These are phyloP conservation scores for Phaeosphaeria sp. DNA, from an alignment of 2,329 filamentous ascomycete genomes.

Conservation along the genomic window DNA sequence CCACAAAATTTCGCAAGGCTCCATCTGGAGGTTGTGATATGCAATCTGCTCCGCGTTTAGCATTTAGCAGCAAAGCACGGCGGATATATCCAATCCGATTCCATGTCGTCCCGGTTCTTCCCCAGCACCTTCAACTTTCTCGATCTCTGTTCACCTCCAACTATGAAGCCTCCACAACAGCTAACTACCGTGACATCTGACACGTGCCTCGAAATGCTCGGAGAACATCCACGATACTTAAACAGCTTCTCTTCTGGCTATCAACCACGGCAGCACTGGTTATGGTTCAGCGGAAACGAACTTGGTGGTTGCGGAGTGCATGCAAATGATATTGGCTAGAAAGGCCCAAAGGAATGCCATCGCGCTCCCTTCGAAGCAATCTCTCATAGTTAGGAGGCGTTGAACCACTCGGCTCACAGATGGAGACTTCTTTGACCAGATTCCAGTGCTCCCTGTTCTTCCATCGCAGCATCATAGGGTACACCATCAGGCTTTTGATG, in stretches of 20 bases:
- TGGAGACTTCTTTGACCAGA: constrained; percentile 26
- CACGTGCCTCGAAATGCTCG: too few relatives aligned
- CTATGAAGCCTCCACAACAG: too few relatives aligned
- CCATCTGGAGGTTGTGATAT: background rate
- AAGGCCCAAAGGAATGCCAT: constrained; percentile 28
- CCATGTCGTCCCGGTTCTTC: too few relatives aligned
- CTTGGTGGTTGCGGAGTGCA: constrained; percentile 17
- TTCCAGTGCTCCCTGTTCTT: constrained; percentile 30
- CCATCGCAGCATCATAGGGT: constrained; percentile 31
- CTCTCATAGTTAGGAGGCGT: constrained; percentile 2
- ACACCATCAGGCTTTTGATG: constrained; percentile 23
- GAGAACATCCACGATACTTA: too few relatives aligned
- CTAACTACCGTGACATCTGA: too few relatives aligned
- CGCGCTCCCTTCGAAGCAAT: constrained; percentile 25
- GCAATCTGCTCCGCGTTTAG: background rate
- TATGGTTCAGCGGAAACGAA: constrained; percentile 5
- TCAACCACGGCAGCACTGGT: too few relatives aligned
- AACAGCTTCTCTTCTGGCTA: too few relatives aligned
- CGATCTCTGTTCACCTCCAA: too few relatives aligned
- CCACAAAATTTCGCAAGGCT: background rate
- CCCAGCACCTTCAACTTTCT: too few relatives aligned
- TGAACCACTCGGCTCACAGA: constrained; percentile 19
- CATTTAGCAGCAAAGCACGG: background rate
- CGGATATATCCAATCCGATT: too few relatives aligned
- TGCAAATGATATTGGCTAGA: constrained; percentile 32